A percentile compares a stretch with the other conserved stretches of the same genome.
Conservation (phyloP, 495 filamentous ascomycete species). For the Terfezia claveryi region DNA sequence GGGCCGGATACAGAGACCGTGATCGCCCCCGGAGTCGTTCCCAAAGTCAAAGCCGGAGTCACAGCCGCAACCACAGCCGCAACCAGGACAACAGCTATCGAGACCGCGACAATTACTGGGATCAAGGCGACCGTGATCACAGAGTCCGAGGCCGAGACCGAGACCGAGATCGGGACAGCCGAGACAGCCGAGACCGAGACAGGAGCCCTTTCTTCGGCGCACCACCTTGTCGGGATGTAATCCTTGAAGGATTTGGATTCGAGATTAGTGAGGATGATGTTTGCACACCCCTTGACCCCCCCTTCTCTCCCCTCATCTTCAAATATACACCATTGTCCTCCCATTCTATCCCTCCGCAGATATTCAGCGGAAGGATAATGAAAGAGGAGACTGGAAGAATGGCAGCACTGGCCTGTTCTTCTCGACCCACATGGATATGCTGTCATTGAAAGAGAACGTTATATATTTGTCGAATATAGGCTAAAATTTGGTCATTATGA, state of each 20-base stretch:
- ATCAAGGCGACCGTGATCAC: too few relatives aligned
- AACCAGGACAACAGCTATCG: not conserved
- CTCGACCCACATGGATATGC: too few relatives aligned
- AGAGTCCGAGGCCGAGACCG: conserved; percentile 5
- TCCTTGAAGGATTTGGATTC: conserved; percentile 18
- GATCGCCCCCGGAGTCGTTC: not conserved
- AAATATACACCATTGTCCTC: too few relatives aligned
- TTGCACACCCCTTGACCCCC: conserved; percentile 19
- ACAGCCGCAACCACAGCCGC: not conserved
- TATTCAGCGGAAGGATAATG: too few relatives aligned
- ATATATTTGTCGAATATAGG: not conserved
- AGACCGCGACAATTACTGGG: not conserved
- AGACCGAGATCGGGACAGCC: conserved; percentile 6
- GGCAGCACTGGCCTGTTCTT: too few relatives aligned
- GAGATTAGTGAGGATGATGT: conserved; percentile 21
- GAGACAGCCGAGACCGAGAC: conserved; percentile 14
- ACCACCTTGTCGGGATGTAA: conserved; percentile 17
- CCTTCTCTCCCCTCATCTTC: conserved; percentile 1
- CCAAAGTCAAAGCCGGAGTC: not conserved
- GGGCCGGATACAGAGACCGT: not conserved
- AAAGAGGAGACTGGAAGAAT: too few relatives aligned
- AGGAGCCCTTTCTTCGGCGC: conserved; percentile 7
- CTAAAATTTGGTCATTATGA: not conserved
- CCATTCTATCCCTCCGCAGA: too few relatives aligned
- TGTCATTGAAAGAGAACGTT: not conserved